These are phyloP conservation scores for Rhizopogon vulgaris DNA, from an alignment of 768 basidiomycete species.

Conservation along the genomic window DNA sequence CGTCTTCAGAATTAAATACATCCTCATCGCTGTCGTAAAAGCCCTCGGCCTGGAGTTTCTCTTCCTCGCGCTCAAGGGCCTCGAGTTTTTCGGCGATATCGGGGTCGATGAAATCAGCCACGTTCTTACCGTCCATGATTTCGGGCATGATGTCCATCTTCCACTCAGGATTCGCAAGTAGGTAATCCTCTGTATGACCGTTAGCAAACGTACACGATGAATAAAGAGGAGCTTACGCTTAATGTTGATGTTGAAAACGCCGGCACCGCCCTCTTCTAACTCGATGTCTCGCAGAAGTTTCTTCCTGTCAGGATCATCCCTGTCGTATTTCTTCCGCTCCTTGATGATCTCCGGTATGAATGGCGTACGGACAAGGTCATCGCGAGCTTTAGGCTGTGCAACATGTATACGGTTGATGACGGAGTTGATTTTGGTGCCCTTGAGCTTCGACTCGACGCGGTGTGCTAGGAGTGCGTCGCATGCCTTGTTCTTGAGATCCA, in stretches of 20 bases:
- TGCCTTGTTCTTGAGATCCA: constrained; percentile 91
- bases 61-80: constrained; percentile 95
- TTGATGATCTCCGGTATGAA: constrained; percentile 86
- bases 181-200: constrained; percentile 70
- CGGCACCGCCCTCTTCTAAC: constrained; percentile 80
- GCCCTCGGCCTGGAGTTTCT: constrained; percentile 87
- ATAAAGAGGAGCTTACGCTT: constrained; percentile 50
- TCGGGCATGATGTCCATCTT: constrained; percentile 98
- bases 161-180: constrained; percentile 88
- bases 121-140: constrained; percentile 96
- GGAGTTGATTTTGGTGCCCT: constrained; percentile 87
- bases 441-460: constrained; percentile 90
- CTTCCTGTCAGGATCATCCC: constrained; percentile 73
- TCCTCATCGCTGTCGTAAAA: constrained; percentile 91
- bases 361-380: constrained; percentile 81
- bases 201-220: neutral
- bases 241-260: constrained; percentile 86
- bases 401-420: constrained; percentile 96
- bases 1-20: constrained; percentile 69
- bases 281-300: constrained; percentile 78
- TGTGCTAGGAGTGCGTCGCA: constrained; percentile 95
- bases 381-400: constrained; percentile 82
- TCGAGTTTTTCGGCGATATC: constrained; percentile 97
- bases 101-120: constrained; percentile 97
- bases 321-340: constrained; percentile 77